Evolutionary conservation across 225 moss, liverwort and hornwort genomes (phyloP).

Genomic region (Pleurozium schreberi): DNA sequence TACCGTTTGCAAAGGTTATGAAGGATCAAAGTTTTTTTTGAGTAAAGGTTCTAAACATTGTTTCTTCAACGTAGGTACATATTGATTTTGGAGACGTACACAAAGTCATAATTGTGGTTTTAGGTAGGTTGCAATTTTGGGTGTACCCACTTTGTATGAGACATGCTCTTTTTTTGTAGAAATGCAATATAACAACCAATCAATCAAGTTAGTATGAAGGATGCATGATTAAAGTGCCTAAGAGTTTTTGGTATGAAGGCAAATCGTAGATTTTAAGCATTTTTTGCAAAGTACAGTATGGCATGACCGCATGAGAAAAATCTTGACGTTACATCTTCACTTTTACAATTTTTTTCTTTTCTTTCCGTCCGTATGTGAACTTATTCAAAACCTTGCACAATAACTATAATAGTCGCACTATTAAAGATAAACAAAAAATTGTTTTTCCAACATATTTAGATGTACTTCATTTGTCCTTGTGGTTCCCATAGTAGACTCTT

Average conservation of each 20-base stretch:
- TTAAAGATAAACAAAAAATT: neutral
- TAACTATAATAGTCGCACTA: fast-evolving
- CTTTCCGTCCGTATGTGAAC: fast-evolving
- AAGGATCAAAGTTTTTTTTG: neutral
- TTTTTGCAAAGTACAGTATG: neutral
- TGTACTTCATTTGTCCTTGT: fast-evolving
- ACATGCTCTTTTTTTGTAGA: neutral
- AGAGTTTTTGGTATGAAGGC: neutral
- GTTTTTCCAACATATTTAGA: fast-evolving
- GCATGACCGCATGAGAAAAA: neutral
- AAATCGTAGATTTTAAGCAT: neutral
- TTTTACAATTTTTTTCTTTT: neutral
- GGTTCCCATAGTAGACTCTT: neutral
- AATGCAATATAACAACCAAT: neutral
- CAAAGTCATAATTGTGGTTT: neutral
- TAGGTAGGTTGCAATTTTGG: neutral
- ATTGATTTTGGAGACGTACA: neutral
- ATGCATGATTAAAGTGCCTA: neutral
- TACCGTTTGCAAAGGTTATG: neutral
- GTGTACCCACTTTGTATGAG: neutral
- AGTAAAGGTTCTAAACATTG: fast-evolving
- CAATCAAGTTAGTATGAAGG: neutral
- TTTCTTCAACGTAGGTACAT: neutral
- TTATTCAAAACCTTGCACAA: neutral
- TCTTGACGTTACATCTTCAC: neutral